phyloP scores from a whole-genome alignment of 495 filamentous ascomycete species.

The Trichodelitschia bisporula region DNA sequence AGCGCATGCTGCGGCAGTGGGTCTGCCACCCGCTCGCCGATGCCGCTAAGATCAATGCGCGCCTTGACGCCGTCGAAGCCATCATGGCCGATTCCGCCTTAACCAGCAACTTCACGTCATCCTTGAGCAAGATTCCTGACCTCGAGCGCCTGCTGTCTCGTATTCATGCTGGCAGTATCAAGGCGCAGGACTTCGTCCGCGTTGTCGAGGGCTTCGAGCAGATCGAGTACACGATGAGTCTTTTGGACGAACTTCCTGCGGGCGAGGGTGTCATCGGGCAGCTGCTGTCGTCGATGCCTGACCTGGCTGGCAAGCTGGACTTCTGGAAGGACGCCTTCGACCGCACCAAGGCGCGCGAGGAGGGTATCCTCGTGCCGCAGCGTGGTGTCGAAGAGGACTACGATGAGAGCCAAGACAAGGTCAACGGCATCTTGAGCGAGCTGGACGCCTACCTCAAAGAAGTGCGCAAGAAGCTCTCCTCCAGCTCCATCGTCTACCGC shows the following conservation, averaged over 20 bases:
- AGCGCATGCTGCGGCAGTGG: conserved; percentile 92
- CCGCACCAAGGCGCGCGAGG: conserved; percentile 49
- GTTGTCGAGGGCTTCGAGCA: conserved; percentile 95
- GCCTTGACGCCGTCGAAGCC: conserved; percentile 88
- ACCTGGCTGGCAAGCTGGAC: conserved; percentile 42
- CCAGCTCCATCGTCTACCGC: conserved; percentile 48
- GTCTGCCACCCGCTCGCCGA: conserved; percentile 88
- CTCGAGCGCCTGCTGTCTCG: conserved; percentile 85
- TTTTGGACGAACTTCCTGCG: conserved; percentile 40
- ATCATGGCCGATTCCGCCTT: conserved; percentile 59
- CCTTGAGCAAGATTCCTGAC: conserved; percentile 77
- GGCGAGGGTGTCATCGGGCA: conserved; percentile 67
- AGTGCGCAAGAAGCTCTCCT: conserved; percentile 39
- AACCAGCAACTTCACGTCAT: conserved; percentile 61
- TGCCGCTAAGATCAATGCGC: conserved; percentile 64
- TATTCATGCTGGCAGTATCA: conserved; percentile 75
- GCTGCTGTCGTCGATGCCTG: conserved; percentile 62
- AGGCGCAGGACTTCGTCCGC: conserved; percentile 72
- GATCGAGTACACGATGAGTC: conserved; percentile 71
- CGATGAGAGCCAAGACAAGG: conserved; percentile 56
- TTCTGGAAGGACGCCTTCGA: conserved; percentile 92
- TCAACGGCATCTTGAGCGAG: conserved; percentile 44
- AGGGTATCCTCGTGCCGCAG: conserved; percentile 59
- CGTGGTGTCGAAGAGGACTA: conserved; percentile 84
- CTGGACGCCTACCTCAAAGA: conserved; percentile 48